Base-by-base conservation (phyloP, 306 rosid species). In the Glycine latifolia region DNA sequence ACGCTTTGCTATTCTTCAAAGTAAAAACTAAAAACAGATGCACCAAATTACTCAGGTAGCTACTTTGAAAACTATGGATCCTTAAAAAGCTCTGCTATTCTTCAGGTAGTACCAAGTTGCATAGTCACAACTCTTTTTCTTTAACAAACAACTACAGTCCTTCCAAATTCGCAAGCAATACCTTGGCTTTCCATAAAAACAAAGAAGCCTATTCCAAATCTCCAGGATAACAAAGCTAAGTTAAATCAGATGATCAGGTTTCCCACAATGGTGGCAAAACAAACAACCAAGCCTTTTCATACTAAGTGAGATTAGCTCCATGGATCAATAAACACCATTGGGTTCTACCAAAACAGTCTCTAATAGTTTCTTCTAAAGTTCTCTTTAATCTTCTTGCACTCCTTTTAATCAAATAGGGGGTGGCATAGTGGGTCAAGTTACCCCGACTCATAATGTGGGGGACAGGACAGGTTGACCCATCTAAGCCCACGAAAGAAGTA, bases 191-290 rank as follows among this genome's bases (percentile, higher is more conserved):
- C 20, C 72, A 67, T 3, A 47, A 69, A 84, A 43, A 59, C 9
- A 78, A 65, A n/a, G 10, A 69, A 53, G 79, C 50, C 58, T 58
- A 60, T 11, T 60, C 44, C 49, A 59, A 50, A 49, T 50, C 60
- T 65, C 13, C 46, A 35, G 48, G 16, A 76, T 47, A 81, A 43
- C 71, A 44, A 5, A 61, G 67, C 10, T 15, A 33, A 8, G 33
- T 52, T 13, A 77, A 83, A n/a, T 17, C 61, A 52, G 62, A 70
- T 61, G 52, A 60, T 61, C 50, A 82, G 71, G 59, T 20, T 31
- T 49, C 68, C 47, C 35, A 53, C 20, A 65, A 31, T 17, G 59
- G 67, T 52, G 39, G 56, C 56, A 61, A 50, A 67, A 56, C 68
- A 65, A 65, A 56, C 69, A 10, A 56, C 50, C 53, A 74, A 44